Conservation (phyloP, 148 eudicot species). For the Heliamphora exappendiculata region DNA sequence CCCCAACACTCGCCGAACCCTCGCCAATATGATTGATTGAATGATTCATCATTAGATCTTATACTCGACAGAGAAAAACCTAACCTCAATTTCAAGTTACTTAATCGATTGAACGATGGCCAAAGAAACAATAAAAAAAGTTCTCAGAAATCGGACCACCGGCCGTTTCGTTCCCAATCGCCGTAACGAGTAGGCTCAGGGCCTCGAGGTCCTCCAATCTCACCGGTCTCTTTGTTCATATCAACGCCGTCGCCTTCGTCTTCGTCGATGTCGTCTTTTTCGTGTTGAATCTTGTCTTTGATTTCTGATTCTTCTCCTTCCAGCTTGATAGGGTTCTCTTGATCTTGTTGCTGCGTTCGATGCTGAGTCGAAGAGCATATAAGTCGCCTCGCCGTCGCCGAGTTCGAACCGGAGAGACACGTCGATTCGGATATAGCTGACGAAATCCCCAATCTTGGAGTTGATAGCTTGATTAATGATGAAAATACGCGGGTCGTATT, state of each 20-base stretch:
- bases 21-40: too few relatives aligned
- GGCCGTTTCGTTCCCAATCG: constrained; percentile 85
- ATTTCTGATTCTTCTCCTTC: constrained; percentile 12
- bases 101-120: background rate
- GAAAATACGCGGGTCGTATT: constrained; percentile 41
- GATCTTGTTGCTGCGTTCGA: constrained; percentile 13
- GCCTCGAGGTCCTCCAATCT: constrained; percentile 83
- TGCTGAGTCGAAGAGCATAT: constrained; percentile 33
- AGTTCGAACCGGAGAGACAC: constrained; percentile 18
- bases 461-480: constrained; percentile 15
- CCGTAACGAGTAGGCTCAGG: constrained; percentile 95
- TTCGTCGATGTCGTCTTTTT: background rate
- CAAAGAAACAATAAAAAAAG: too few relatives aligned
- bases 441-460: constrained; percentile 10
- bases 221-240: constrained; percentile 68
- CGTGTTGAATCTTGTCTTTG: constrained; percentile 7
- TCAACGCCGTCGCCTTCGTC: constrained; percentile 29
- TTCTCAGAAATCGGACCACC: constrained; percentile 76
- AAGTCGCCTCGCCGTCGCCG: constrained; percentile 21
- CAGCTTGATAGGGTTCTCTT: constrained; percentile 8
- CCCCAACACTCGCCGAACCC: too few relatives aligned
- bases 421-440: constrained; percentile 12
- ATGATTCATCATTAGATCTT: background rate
- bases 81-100: background rate
- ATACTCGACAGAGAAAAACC: background rate